phyloP scores from a whole-genome alignment of 2,329 filamentous ascomycete species.

The Pleochaeta shiraiana region DNA sequence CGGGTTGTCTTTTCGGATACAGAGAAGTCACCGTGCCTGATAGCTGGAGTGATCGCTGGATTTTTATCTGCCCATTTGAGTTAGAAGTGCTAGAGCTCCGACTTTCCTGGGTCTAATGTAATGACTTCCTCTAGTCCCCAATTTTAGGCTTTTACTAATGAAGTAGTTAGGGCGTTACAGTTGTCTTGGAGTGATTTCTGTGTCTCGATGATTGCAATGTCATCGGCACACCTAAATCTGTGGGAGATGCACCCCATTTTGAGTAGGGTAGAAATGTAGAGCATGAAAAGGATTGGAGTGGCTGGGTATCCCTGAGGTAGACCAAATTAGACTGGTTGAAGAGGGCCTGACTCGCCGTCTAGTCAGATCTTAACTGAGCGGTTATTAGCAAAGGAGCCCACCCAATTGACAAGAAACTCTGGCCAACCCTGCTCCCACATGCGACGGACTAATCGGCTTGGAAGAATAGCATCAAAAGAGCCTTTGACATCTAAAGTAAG shows the following conservation, averaged over 20 bases:
- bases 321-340: not conserved
- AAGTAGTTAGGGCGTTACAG: not conserved
- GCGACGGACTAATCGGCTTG: not conserved
- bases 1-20: not conserved
- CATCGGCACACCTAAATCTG: not conserved
- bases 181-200: not conserved
- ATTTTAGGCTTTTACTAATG: not conserved
- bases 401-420: not conserved
- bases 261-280: not conserved
- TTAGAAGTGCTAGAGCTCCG: not conserved
- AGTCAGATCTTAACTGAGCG: not conserved
- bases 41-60: not conserved
- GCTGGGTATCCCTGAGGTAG: not conserved
- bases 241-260: not conserved
- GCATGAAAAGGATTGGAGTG: constrained; percentile 1
- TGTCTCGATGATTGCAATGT: not conserved
- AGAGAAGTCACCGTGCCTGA: not conserved
- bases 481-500: not conserved
- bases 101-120: not conserved
- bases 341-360: not conserved
- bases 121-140: not conserved
- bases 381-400: not conserved
- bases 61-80: not conserved
- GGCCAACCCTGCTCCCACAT: not conserved
- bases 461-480: not conserved